Evolutionary conservation across 495 filamentous ascomycete species (phyloP), one percentile per base, ranked within the genome.

Genomic region (Penicillium bovifimosum): DNA sequence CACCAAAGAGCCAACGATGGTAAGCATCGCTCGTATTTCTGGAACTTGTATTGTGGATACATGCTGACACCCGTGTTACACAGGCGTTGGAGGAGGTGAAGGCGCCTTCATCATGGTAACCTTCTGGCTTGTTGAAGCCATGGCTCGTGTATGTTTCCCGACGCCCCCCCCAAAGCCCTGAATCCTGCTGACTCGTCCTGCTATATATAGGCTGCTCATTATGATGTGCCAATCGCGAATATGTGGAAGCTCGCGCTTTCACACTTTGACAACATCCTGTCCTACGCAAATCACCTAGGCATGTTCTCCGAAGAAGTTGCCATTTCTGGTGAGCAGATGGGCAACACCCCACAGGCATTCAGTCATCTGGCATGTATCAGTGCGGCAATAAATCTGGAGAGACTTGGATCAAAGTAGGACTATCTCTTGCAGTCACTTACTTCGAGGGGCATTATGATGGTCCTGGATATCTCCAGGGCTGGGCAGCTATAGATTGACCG

Each of bases 61-160:
- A 35, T 62, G 50, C 59, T 67, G 34, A 62, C 45, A 9, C 39
- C 38, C 52, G 11, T 43, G 60, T 62, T 53, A 38, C 36, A 52
- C 55, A 86, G 85, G 85, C n/a, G 81, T 89, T 5, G 82, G 83
- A 32, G 86, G 86, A 17, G 72, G 79, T 27, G 85, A 89, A 66
- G 86, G 86, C n/a, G 84, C 84, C 16, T 89, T 89, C 60, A 79
- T 78, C 61, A 88, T 89, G 85, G 86, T 85, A 52, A 89, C 85
- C 0, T 88, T 87, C 65, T 88, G 85, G 86, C 77, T 87, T 4
- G 82, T 87, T 3, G 86, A 88, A 62, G 83, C 86, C n/a, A 73
- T 89, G 69, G 86, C 84, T 20, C 76, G 86, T 33, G 85, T 78
- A 72, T 20, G 60, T 65, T 3, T 26, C 26, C 17, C 17, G 17